Conservation (phyloP, 495 filamentous ascomycete genomes). For the Neurospora terricola region DNA sequence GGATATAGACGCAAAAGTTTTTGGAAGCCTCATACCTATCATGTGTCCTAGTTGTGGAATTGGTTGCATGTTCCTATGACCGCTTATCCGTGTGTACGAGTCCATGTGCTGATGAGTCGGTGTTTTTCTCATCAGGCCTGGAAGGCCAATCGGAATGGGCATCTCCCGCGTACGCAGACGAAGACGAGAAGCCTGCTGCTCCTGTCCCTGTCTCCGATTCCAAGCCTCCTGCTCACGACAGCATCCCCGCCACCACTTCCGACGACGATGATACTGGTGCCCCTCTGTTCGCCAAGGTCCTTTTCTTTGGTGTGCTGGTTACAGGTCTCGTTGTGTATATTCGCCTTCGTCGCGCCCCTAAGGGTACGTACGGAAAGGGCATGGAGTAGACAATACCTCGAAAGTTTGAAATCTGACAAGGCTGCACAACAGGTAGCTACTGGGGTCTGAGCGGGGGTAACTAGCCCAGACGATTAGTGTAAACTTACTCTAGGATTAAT, state of each 20-base stretch:
- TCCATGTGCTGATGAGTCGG: slow-evolving; percentile 3
- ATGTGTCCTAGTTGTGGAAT: slow-evolving; percentile 7
- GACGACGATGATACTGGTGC: slow-evolving; percentile 17
- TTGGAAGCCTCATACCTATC: not conserved
- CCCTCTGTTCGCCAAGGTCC: slow-evolving; percentile 24
- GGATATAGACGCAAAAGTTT: slow-evolving; percentile 1
- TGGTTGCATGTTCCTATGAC: not conserved
- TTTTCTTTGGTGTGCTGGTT: slow-evolving; percentile 30
- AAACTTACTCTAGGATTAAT: not conserved
- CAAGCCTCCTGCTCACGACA: not conserved
- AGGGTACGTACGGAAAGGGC: not conserved
- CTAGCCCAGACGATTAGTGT: not conserved
- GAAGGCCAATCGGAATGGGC: slow-evolving; percentile 6
- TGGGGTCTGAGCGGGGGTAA: not conserved
- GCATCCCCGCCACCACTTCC: not conserved
- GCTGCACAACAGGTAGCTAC: not conserved
- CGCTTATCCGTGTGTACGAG: slow-evolving; percentile 1
- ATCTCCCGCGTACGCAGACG: not conserved
- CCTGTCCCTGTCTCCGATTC: not conserved
- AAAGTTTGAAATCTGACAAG: not conserved
- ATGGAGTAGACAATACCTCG: not conserved
- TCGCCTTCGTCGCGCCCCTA: slow-evolving; percentile 8
- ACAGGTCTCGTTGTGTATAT: slow-evolving; percentile 24
- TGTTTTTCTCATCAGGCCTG: slow-evolving; percentile 4
- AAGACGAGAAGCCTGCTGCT: not conserved